These are phyloP conservation scores for Pisolithus tinctorius DNA, from an alignment of 768 basidiomycete genomes.

Conservation along the genomic window DNA sequence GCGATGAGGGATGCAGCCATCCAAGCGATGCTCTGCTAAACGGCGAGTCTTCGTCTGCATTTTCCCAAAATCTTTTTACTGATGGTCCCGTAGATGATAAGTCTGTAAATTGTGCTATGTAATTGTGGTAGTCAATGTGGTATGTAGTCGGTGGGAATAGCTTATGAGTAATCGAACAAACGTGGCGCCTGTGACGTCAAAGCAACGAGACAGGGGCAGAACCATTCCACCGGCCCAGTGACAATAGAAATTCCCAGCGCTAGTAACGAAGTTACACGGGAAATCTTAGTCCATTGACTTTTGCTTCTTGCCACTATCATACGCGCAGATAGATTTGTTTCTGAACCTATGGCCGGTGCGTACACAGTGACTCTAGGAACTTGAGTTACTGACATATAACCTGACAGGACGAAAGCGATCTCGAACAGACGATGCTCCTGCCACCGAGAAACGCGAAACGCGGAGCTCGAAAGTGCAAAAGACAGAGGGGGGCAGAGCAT, in stretches of 20 bases:
- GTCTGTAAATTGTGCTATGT: not conserved
- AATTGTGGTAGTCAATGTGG: not conserved
- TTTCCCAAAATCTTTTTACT: not conserved
- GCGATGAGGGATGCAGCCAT: conserved; percentile 1
- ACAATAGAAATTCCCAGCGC: not conserved
- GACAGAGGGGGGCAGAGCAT: conserved; percentile 26
- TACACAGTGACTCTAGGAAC: conserved; percentile 8
- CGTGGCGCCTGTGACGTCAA: conserved; percentile 24
- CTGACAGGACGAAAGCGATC: conserved; percentile 39
- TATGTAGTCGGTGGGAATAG: not conserved
- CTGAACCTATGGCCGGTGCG: conserved; percentile 25
- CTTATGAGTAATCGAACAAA: not conserved
- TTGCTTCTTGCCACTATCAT: no score
- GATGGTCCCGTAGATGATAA: not conserved
- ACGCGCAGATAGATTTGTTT: no score
- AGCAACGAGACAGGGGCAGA: not conserved
- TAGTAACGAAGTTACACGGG: no score
- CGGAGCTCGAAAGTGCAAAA: conserved; percentile 48
- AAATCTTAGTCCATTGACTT: no score
- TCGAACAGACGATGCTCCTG: conserved; percentile 28
- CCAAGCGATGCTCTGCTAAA: conserved; percentile 10
- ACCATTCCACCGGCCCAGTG: not conserved
- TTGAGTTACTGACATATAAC: not conserved
- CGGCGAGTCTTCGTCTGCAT: conserved; percentile 11
- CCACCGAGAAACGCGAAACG: conserved; percentile 28